Evolutionary conservation across 2,329 filamentous ascomycete species (phyloP).

Genomic region (Dactylella cylindrospora): DNA sequence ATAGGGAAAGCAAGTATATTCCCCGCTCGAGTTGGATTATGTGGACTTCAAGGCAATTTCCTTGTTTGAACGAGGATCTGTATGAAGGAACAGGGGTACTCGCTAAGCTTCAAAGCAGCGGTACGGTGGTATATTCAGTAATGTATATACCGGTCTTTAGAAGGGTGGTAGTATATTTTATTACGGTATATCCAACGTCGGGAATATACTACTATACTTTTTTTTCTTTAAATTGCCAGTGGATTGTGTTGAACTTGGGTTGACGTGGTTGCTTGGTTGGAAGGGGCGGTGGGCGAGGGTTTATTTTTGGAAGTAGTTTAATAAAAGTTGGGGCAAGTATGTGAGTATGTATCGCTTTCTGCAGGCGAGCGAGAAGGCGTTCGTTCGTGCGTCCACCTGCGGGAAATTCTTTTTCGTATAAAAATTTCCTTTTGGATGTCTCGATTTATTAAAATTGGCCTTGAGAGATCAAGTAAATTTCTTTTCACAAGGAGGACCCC

Average conservation of each 20-base stretch:
- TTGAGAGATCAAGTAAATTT: background rate
- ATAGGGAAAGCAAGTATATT: too few species aligned
- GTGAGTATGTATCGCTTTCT: background rate
- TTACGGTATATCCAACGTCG: too few species aligned
- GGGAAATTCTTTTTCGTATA: too few species aligned
- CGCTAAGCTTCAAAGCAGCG: too few species aligned
- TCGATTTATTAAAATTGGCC: conserved; percentile 15
- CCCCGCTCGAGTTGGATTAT: conserved; percentile 18
- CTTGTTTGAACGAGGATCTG: conserved; percentile 22
- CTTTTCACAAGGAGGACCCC: conserved; percentile 19
- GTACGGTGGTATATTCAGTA: too few species aligned
- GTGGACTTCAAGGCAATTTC: conserved; percentile 27
- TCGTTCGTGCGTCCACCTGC: too few species aligned
- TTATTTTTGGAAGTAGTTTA: conserved; percentile 11
- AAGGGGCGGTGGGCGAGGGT: too few species aligned
- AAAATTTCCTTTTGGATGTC: conserved; percentile 7
- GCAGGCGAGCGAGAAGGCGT: background rate
- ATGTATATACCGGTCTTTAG: background rate
- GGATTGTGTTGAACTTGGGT: too few species aligned
- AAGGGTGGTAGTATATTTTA: background rate
- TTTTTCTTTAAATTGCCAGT: too few species aligned
- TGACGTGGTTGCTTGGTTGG: too few species aligned
- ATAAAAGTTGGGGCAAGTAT: background rate
- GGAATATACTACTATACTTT: too few species aligned
- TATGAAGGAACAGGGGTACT: too few species aligned